Base-by-base conservation (phyloP, 768 basidiomycete genomes). In the Tulasnella sp. region DNA sequence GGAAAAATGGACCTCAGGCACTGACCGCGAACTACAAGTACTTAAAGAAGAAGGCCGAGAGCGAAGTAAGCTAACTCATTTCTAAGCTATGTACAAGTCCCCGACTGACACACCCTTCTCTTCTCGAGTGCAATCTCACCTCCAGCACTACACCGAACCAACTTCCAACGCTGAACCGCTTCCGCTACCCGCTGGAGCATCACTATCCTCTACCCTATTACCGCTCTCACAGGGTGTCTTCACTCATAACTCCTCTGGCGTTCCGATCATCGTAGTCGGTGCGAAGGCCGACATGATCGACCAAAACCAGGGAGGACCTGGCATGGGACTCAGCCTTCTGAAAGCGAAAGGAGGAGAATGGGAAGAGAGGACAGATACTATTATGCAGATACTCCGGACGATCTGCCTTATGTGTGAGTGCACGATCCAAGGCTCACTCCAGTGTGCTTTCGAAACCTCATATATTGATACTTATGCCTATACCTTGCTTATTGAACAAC, bases 201-300 rank as follows among this genome's bases (percentile, higher is more conserved):
- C 90, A 4, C 80, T 91, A 47, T 87, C 84, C 66, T 86, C 84
- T 73, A 88, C 91, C 0, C 80, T 94, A 9, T 81, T 97, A 9
- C 95, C 96, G 0, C 83, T 98, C 11, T 91, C 92, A 1, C 85
- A 87, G 3, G 96, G 95, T 0, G 90, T 89, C 0, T 83, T 99
- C 62, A 92, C 92, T 0, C 90, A 94, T 77, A 99, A 98, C 79
- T 78, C 85, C 16, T 86, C 90, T 22, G 95, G 95, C 0, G 83
- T 98, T 3, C 92, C 93, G 0, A 91, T 98, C 74, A 83, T 94
- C 47, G 90, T 99, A 22, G 89, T 89, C 3, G 95, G 95, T 79
- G 92, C 94, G 19, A 96, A 94, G 80, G 94, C 95, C 1, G 95
- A 98, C 79, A 79, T 94, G 74, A 95, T 98, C 73, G 94, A 98